These are phyloP conservation scores for Colletotrichum spaethianum DNA, from an alignment of 2,329 filamentous ascomycete species.

Conservation along the genomic window DNA sequence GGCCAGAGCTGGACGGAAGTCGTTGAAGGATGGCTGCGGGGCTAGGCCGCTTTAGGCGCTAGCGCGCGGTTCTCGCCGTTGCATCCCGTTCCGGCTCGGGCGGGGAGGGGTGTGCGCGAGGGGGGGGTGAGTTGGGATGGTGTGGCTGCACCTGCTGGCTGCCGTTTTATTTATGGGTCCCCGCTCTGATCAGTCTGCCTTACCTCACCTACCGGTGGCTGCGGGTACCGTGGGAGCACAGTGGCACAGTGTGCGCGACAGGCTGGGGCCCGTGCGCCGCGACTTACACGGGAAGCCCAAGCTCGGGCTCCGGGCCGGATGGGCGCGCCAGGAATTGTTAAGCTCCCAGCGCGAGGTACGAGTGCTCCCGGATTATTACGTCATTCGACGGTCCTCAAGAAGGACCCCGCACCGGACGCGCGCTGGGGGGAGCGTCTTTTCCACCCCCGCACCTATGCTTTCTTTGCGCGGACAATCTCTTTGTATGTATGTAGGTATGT, in stretches of 20 bases:
- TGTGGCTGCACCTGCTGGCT: constrained; percentile 9
- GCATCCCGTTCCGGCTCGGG: constrained; percentile 40
- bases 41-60: constrained; percentile 21
- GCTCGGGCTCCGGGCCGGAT: background rate
- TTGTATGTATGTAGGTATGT: background rate
- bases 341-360: background rate
- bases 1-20: constrained; percentile 24
- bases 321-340: constrained; percentile 15
- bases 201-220: too few species aligned
- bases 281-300: background rate
- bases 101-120: constrained; percentile 7
- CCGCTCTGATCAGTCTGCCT: background rate
- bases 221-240: background rate
- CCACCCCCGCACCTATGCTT: background rate
- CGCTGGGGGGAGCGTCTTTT: background rate
- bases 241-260: constrained; percentile 9
- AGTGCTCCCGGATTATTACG: constrained; percentile 26
- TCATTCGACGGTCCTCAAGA: background rate
- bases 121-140: background rate
- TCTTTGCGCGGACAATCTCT: background rate
- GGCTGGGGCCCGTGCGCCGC: background rate
- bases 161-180: background rate
- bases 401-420: constrained; percentile 31
- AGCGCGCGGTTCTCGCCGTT: constrained; percentile 42
- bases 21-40: constrained; percentile 32